Conservation (phyloP, 2,329 filamentous ascomycete genomes). For the Lachnellula arida region DNA sequence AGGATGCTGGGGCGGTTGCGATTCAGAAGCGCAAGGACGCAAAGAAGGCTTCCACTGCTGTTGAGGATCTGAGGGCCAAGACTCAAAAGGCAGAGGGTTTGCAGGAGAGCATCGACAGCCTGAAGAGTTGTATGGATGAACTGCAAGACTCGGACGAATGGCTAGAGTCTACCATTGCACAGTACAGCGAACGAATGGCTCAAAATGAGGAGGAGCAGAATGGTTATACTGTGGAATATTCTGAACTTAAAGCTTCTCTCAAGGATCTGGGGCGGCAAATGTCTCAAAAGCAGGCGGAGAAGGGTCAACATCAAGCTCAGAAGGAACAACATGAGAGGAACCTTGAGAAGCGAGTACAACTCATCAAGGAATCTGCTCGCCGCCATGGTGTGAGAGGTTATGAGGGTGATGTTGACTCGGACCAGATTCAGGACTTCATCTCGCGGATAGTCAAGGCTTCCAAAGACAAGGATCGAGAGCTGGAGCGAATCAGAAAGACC, state of each 20-base stretch:
- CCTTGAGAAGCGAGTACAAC: constrained; percentile 61
- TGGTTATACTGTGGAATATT: constrained; percentile 58
- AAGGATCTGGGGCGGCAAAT: constrained; percentile 41
- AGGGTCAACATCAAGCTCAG: constrained; percentile 78
- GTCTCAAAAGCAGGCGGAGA: constrained; percentile 54
- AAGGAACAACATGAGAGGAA: constrained; percentile 84
- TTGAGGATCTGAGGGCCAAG: constrained; percentile 72
- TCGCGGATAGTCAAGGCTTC: constrained; percentile 70
- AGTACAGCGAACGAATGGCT: constrained; percentile 72
- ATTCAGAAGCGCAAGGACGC: constrained; percentile 67
- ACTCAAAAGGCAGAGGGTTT: constrained; percentile 68
- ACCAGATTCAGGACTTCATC: constrained; percentile 70
- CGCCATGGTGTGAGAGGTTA: constrained; percentile 79
- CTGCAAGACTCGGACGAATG: constrained; percentile 73
- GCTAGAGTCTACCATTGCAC: constrained; percentile 64
- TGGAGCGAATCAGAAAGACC: constrained; percentile 70
- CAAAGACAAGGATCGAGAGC: constrained; percentile 70
- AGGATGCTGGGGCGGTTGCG: constrained; percentile 49
- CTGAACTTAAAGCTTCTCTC: constrained; percentile 53
- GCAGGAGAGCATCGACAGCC: constrained; percentile 63
- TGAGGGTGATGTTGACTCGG: constrained; percentile 71
- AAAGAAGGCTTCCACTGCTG: constrained; percentile 67
- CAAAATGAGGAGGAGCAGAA: constrained; percentile 61
- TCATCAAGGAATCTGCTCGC: constrained; percentile 74
- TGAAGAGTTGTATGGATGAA: constrained; percentile 69